Evolutionary conservation across 495 filamentous ascomycete genomes (phyloP), one percentile per base, ranked within the genome.

Genomic region (Lentithecium fluviatile): DNA sequence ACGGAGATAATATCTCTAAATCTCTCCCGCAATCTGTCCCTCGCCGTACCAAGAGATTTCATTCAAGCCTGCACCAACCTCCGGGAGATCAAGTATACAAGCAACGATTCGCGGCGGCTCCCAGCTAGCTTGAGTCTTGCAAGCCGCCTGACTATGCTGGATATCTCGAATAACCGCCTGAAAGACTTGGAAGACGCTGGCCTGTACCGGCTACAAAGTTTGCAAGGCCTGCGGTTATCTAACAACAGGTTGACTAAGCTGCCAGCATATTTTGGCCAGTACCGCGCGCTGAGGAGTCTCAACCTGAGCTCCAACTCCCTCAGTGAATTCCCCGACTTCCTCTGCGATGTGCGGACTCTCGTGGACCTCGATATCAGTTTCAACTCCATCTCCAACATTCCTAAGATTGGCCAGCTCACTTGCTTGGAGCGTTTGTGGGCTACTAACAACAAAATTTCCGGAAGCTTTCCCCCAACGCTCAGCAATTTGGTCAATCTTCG

Each of bases 331-430:
- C 94, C 94, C 0, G 77, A 83, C 21, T 93, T 92, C 68, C 78
- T 97, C 34, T 91, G 90, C 73, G 79, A 89, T 11, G 73, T 99
- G 21, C 85, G 83, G 65, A 88, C 85, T 32, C 76, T 99, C 25
- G 88, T 95, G 32, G 93, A 99, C 69, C 83, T 99, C 15, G 95
- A 99, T 66, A 83, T 99, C 69, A 97, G 92, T 69, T 99, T 99
- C 81, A 99, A 99, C 68, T 81, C 83, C 13, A 96, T 99, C 50
- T 78, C 81, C 40, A 79, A 69, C 59, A 74, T 97, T 25, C 91
- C 91, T 0, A 83, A 88, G 50, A 86, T 99, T 64, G 90, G 91
- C 7, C 81, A 83, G 52, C 74, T 99, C 55, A 82, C 75, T 12
- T 85, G 82, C 29, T 77, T 99, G 43, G 95, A 97, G 73, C 84